Conservation (phyloP, 495 filamentous ascomycete species). For the Annulohypoxylon moriforme region DNA sequence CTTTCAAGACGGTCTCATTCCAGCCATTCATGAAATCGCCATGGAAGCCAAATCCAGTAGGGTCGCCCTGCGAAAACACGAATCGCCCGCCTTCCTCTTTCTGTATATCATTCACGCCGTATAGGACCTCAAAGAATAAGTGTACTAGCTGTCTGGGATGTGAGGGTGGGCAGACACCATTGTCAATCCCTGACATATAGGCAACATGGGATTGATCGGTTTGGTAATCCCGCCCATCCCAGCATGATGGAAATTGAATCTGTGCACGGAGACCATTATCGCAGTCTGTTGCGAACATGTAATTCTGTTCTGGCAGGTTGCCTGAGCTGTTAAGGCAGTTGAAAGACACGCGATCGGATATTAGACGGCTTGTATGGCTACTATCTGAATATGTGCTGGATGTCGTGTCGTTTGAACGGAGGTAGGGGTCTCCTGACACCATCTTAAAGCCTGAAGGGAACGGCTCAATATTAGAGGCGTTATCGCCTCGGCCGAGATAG, state of each 20-base stretch:
- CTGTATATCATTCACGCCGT: constrained; percentile 61
- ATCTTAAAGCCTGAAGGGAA: constrained; percentile 60
- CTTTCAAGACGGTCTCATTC: constrained; percentile 68
- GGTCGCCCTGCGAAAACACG: constrained; percentile 69
- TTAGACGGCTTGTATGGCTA: constrained; percentile 34
- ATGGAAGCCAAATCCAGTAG: constrained; percentile 66
- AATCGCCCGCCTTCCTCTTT: constrained; percentile 65
- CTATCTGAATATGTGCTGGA: constrained; percentile 40
- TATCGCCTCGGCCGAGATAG: constrained; percentile 57
- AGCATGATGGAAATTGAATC: constrained; percentile 64
- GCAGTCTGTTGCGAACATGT: constrained; percentile 60
- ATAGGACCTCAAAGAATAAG: constrained; percentile 75
- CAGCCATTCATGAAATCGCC: constrained; percentile 79
- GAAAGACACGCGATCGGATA: constrained; percentile 56
- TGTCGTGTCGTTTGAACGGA: constrained; percentile 52
- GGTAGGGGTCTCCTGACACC: constrained; percentile 54
- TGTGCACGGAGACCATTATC: constrained; percentile 65
- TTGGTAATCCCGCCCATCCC: constrained; percentile 64
- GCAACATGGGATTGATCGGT: constrained; percentile 69
- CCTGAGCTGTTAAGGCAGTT: constrained; percentile 49
- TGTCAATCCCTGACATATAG: constrained; percentile 58
- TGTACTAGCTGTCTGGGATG: constrained; percentile 66
- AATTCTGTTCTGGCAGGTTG: constrained; percentile 65
- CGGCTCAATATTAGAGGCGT: constrained; percentile 48
- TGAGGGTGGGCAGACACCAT: constrained; percentile 70